phyloP scores from a whole-genome alignment of 768 basidiomycete species.

The Podaxis carcinomalis region DNA sequence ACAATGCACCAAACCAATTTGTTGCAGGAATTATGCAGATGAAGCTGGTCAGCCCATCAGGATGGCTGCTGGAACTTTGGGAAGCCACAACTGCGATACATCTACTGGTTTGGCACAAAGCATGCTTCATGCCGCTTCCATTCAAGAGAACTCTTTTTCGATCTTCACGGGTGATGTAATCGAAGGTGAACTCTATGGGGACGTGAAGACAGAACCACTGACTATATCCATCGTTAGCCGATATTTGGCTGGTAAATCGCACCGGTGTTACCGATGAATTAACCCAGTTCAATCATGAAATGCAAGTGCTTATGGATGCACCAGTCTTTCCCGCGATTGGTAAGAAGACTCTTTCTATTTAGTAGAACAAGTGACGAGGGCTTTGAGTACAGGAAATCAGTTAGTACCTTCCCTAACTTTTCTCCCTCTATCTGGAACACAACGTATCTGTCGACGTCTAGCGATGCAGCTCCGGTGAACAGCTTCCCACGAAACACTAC shows the following conservation, averaged over 20 bases:
- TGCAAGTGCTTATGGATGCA: constrained; percentile 32
- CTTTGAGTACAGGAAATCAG: constrained; percentile 42
- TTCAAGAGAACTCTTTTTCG: constrained; percentile 37
- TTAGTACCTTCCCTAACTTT: constrained; percentile 19
- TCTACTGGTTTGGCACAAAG: constrained; percentile 44
- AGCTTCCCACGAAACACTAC: constrained; percentile 49
- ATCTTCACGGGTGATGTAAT: constrained; percentile 67
- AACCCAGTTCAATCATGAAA: constrained; percentile 40
- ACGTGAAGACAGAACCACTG: not conserved
- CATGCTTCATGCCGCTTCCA: constrained; percentile 41
- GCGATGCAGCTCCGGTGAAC: constrained; percentile 57
- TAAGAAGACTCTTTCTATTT: constrained; percentile 15
- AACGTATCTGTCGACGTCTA: constrained; percentile 17
- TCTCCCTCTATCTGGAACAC: not conserved
- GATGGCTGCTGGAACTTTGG: constrained; percentile 44
- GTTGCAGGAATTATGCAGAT: constrained; percentile 50
- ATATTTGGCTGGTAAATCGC: not conserved
- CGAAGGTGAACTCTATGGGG: constrained; percentile 34
- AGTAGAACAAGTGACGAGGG: not conserved
- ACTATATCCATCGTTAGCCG: not conserved
- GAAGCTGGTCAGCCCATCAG: constrained; percentile 27
- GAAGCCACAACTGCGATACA: constrained; percentile 49
- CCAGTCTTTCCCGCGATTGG: constrained; percentile 51
- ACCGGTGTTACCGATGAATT: constrained; percentile 44
- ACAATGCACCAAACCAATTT: constrained; percentile 59